Percentiles rank a stretch among this genome's conserved stretches.
Conservation (phyloP, 441 rosid genomes). For the Pelargonium citronellum region DNA sequence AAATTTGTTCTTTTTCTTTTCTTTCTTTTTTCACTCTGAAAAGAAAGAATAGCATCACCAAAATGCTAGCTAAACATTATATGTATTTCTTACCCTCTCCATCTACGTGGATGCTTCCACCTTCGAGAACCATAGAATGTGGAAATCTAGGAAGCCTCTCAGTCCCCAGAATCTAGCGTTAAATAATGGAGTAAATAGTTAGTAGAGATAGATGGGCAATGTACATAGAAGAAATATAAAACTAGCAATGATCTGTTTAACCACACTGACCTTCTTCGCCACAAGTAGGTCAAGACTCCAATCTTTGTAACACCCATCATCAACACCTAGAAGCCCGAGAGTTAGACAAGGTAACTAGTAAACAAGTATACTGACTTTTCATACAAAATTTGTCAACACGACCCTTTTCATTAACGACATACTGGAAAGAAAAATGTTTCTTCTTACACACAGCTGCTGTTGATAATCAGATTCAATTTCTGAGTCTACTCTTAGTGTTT, state of each 20-base stretch:
- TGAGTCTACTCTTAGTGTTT: neutral
- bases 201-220: neutral
- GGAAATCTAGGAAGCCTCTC: conserved; percentile 69
- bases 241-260: conserved; percentile 1
- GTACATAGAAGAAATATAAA: conserved; percentile 4
- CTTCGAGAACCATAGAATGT: conserved; percentile 79
- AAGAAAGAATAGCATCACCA: neutral
- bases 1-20: no score
- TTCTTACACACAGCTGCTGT: neutral
- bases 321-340: conserved; percentile 46
- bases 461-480: neutral
- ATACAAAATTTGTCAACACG: neutral
- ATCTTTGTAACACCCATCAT: conserved; percentile 77
- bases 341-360: neutral
- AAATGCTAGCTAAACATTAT: conserved; percentile 1
- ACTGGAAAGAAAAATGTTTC: neutral
- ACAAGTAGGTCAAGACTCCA: conserved; percentile 83
- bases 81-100: conserved; percentile 59
- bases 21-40: no score
- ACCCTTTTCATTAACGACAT: no score
- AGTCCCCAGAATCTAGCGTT: conserved; percentile 52
- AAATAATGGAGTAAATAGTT: conserved; percentile 18
- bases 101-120: conserved; percentile 97
- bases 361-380: neutral
- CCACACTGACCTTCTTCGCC: conserved; percentile 57